Evolutionary conservation across 768 basidiomycete species (phyloP), one percentile per base, ranked within the genome.

Genomic region (Strobilomyces confusus): DNA sequence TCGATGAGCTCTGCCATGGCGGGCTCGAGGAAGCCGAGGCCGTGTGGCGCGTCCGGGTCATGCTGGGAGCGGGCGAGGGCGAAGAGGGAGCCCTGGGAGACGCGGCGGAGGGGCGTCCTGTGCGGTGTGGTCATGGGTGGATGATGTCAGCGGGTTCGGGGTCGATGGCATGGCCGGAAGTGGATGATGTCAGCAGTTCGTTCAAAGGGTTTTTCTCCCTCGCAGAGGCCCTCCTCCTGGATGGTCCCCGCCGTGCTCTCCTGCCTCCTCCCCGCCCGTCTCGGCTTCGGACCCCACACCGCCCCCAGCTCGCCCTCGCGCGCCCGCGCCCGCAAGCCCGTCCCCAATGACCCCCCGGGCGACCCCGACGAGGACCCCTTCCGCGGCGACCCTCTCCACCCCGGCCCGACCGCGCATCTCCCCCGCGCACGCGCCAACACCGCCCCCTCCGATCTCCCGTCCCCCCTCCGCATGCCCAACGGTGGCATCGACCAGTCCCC

Each of bases 31-130:
- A 94, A 95, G 0, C 87, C 89, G 29, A 95, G 80, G 1, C 89
- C 89, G 61, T 90, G 83, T 0, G 91, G 88, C 1, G 91, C 87
- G 70, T 89, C 81, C 58, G 83, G 82, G 12, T 81, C 78, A 17
- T 78, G 80, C 9, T 58, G 54, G 0, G 92, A 93, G 37, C 86
- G 83, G 17, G 92, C 93, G 41, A 94, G 78, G 17, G 86, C 83
- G 51, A 90, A 87, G 14, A 98, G 82, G 2, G 94, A 97, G 32
- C 92, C 90, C 52, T 95, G 93, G 0, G 94, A 95, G 55, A 95
- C 83, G 51, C 94, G 88, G 40, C 87, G 81, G 22, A 98, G 80
- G 9, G 94, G 94, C 12, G 91, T 94, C 37, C 87, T 80, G 51
- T 83, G 87, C 8, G 84, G 69, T 2, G 30, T 48, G 48, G 33